phyloP scores from a whole-genome alignment of 1,284 basidiomycete species.

The Cutaneotrichosporon spelunceum region DNA sequence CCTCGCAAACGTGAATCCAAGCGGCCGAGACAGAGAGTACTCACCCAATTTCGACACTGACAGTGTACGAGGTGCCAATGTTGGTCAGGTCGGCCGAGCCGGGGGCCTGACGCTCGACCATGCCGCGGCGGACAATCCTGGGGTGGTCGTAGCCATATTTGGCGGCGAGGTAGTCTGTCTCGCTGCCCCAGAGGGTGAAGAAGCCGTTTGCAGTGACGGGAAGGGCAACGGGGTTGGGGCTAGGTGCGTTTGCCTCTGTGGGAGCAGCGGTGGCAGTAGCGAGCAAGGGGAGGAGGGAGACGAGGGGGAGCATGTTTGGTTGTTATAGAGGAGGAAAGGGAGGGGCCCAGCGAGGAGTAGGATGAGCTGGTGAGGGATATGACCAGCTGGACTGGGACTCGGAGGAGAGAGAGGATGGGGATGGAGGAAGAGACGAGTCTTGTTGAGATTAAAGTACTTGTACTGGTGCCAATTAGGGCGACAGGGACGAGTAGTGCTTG shows the following conservation, averaged over 20 bases:
- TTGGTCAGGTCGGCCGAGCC: constrained; percentile 26
- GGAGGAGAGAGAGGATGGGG: no score
- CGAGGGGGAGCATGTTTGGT: no score
- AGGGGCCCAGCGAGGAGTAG: not conserved
- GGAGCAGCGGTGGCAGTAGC: not conserved
- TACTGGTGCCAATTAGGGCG: no score
- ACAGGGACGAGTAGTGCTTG: no score
- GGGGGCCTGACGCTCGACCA: constrained; percentile 1
- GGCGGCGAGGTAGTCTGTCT: constrained; percentile 2
- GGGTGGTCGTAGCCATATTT: not conserved
- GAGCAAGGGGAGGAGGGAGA: not conserved
- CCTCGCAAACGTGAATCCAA: not conserved
- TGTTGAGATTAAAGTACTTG: no score
- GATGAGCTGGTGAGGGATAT: not conserved
- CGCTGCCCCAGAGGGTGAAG: not conserved
- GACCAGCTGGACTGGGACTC: no score
- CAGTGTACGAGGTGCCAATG: constrained; percentile 42
- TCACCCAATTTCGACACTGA: constrained; percentile 31
- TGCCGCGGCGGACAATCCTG: not conserved
- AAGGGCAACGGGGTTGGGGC: not conserved
- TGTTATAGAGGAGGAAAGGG: not conserved
- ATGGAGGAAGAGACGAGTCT: no score
- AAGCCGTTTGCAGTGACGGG: not conserved
- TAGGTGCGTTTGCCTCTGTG: not conserved
- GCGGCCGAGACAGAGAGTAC: not conserved